Percentiles rank a stretch among this genome's conserved stretches.
phyloP scores from a whole-genome alignment of 1,284 basidiomycete genomes.

The Exobasidium cylindrosporum region DNA sequence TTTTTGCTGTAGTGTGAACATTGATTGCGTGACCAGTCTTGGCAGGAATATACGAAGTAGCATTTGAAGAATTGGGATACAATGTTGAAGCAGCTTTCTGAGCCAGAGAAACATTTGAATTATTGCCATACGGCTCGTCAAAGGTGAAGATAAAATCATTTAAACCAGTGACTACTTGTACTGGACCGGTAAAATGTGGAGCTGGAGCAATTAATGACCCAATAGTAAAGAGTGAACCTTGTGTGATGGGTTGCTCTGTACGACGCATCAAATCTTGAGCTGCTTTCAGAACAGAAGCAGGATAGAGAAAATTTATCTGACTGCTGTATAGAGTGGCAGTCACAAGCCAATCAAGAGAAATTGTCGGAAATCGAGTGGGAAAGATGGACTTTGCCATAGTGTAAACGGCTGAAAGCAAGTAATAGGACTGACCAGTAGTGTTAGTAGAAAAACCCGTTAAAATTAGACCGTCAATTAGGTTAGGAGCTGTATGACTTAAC shows the following conservation, averaged over 20 bases:
- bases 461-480: constrained; percentile 21
- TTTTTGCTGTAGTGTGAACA: constrained; percentile 24
- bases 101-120: constrained; percentile 4
- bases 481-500: constrained; percentile 8
- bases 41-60: constrained; percentile 35
- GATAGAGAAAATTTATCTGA: constrained; percentile 19
- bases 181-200: constrained; percentile 17
- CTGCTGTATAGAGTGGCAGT: constrained; percentile 14
- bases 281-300: constrained; percentile 12
- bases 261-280: constrained; percentile 8
- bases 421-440: constrained; percentile 14
- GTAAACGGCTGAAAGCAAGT: constrained; percentile 14
- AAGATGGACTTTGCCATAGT: constrained; percentile 16
- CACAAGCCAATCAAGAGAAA: constrained; percentile 15
- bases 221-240: constrained; percentile 21
- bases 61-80: constrained; percentile 34
- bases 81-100: constrained; percentile 33
- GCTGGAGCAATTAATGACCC: constrained; percentile 14
- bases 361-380: constrained; percentile 12
- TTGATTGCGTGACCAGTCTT: constrained; percentile 52
- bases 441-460: constrained; percentile 21
- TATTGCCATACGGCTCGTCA: constrained; percentile 1
- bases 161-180: constrained; percentile 16
- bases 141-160: constrained; percentile 24
- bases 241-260: constrained; percentile 20